Conservation (phyloP, 108 stramenopile species). For the Craspedostauros australis region DNA sequence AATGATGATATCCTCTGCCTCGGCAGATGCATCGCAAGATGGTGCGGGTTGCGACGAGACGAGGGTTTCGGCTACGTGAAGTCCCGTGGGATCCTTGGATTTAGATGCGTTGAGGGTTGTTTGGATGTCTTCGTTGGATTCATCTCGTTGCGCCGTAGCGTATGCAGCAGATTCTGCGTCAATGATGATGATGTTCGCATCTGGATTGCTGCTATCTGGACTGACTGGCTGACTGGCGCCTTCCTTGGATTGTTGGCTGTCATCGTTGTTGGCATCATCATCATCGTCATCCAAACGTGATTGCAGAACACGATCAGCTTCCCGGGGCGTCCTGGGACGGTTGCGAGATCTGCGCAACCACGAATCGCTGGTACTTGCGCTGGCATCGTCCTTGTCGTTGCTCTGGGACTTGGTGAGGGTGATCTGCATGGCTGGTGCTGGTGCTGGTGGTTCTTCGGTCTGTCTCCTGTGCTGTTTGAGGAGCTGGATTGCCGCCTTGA, state of each 20-base stretch:
- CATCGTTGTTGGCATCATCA: conserved; percentile 2
- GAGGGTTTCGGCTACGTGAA: no score
- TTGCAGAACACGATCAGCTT: conserved; percentile 23
- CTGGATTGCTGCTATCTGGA: no score
- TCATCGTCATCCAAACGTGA: conserved; percentile 15
- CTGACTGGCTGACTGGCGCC: no score
- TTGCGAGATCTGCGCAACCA: no score
- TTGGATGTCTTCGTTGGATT: no score
- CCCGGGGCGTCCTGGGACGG: conserved; percentile 7
- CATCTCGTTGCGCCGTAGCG: no score
- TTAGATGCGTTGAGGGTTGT: no score
- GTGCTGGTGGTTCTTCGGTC: neutral
- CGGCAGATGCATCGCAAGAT: neutral
- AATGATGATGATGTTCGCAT: no score
- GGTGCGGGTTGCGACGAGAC: neutral
- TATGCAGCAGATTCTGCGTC: no score
- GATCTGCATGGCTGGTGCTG: no score
- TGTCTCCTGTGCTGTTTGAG: conserved; percentile 26
- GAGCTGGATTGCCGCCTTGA: conserved; percentile 37
- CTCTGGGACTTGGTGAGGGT: no score
- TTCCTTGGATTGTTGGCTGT: neutral
- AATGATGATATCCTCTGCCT: neutral
- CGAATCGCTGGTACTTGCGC: neutral
- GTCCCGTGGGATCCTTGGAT: no score
- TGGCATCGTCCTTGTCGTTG: neutral